Evolutionary conservation across 2,329 filamentous ascomycete species (phyloP).

Genomic region (Trichoderma arundinaceum): DNA sequence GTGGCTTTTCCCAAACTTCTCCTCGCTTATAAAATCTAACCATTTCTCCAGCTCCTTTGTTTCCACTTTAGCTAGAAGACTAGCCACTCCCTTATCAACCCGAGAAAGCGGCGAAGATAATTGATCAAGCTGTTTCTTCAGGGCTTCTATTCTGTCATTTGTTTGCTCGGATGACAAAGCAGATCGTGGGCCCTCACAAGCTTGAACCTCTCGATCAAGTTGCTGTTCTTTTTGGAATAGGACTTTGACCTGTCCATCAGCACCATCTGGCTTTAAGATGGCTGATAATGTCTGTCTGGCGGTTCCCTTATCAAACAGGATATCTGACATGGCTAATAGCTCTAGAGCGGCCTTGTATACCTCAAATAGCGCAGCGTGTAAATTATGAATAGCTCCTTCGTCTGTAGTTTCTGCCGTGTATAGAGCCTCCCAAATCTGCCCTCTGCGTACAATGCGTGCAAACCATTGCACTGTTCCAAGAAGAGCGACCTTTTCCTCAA

Average conservation of each 20-base stretch:
- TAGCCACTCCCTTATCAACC: neutral
- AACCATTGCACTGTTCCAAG: constrained; percentile 15
- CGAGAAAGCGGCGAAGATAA: constrained; percentile 1
- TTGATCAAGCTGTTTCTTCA: neutral
- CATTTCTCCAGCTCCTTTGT: neutral
- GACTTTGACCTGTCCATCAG: neutral
- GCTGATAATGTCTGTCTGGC: neutral
- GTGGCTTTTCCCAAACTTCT: constrained; percentile 17
- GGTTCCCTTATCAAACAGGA: neutral
- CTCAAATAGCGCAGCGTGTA: neutral
- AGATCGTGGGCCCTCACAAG: neutral
- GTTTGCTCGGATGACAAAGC: neutral
- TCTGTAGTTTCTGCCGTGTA: neutral
- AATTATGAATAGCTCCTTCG: neutral
- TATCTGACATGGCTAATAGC: neutral
- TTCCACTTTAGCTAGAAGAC: neutral
- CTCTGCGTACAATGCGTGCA: constrained; percentile 22
- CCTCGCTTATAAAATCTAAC: neutral
- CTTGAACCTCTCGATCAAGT: neutral
- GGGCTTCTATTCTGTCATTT: neutral
- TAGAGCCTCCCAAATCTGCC: constrained; percentile 1
- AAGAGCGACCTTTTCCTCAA: constrained; percentile 7
- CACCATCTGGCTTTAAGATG: neutral
- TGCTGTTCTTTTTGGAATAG: neutral
- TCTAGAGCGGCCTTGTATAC: neutral